These are phyloP conservation scores for Yamadazyma takamatsuzukensis DNA, from an alignment of 805 yeast genomes.

Conservation along the genomic window DNA sequence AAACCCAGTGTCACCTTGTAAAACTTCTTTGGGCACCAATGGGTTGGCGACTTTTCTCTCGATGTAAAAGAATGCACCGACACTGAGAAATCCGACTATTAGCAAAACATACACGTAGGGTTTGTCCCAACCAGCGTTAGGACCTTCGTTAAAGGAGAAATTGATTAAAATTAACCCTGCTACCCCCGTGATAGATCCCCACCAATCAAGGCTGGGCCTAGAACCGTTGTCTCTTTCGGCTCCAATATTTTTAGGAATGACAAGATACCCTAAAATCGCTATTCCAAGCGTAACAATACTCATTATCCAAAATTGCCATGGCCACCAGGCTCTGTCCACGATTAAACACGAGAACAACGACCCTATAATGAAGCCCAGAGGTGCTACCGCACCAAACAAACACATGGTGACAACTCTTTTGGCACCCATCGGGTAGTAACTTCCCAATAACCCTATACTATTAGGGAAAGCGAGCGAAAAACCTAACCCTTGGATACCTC, in stretches of 20 bases:
- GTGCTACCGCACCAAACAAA: slow-evolving; percentile 33
- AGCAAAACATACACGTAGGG: slow-evolving; percentile 59
- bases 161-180: slow-evolving; percentile 60
- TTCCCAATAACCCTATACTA: slow-evolving; percentile 29
- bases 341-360: slow-evolving; percentile 24
- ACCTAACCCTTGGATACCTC: slow-evolving; percentile 34
- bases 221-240: neutral
- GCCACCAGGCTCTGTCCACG: slow-evolving; percentile 31
- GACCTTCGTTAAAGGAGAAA: slow-evolving; percentile 75
- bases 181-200: slow-evolving; percentile 50
- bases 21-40: slow-evolving; percentile 48
- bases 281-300: slow-evolving; percentile 17
- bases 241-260: slow-evolving; percentile 26
- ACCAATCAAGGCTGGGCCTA: too few species aligned
- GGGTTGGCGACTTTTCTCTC: slow-evolving; percentile 44
- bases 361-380: slow-evolving; percentile 28
- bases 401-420: slow-evolving; percentile 23
- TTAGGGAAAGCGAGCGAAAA: slow-evolving; percentile 34
- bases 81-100: slow-evolving; percentile 45
- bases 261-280: slow-evolving; percentile 17
- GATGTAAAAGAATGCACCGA: slow-evolving; percentile 48
- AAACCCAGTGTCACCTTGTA: slow-evolving; percentile 43
- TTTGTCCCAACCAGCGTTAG: slow-evolving; percentile 64
- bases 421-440: slow-evolving; percentile 22
- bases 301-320: slow-evolving; percentile 30